Base-by-base conservation (phyloP, 306 rosid species). In the Acacia crassicarpa region DNA sequence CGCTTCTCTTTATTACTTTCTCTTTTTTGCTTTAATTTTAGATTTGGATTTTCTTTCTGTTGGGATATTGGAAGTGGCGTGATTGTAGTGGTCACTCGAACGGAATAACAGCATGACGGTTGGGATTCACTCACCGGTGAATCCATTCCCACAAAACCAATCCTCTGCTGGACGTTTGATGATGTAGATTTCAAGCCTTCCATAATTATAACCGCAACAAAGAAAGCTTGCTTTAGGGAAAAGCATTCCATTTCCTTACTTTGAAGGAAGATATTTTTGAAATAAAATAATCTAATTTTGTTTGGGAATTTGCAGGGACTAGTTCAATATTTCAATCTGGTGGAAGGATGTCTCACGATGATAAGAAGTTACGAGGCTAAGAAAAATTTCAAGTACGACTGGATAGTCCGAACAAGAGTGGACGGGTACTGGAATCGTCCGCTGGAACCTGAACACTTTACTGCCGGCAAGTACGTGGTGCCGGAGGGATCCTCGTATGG, bases 401-500 rank as follows among this genome's bases (percentile, higher is more conserved):
- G 98, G 98, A 81, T 95, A 58, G 81, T 95, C 79, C 88, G 98
- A 75, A 95, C 98, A n/a, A 88, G 98, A 51, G 98, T 95, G 0
- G 98, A 95, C 41, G 97, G 93, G 1, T 95, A 85, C 78, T 95
- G 98, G 98, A 95, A 89, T 61, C 86, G 78, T n/a, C 98, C 95
- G 14, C 87, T 95, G 4, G 72, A 82, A 41, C 89, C 98, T 0
- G 79, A 83, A 23, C 85, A 70, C 84, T 95, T 95, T 15, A 30
- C 93, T 2, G 76, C 76, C 4, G 89, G 90, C 0, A 73, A 71
- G 20, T 95, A 95, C 82, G 30, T 93, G 54, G 98, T 95, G 38
- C 98, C 98, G 25, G 84, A 90, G 0, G 98, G 98, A 12, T 91
- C 98, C 58, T 80, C 89, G 9, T 95, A 84, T 62, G 93, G 97